Percentiles rank a stretch among this genome's conserved stretches.
Evolutionary conservation across 2,329 filamentous ascomycete species (phyloP).

Genomic region (Plenodomus biglobosus): DNA sequence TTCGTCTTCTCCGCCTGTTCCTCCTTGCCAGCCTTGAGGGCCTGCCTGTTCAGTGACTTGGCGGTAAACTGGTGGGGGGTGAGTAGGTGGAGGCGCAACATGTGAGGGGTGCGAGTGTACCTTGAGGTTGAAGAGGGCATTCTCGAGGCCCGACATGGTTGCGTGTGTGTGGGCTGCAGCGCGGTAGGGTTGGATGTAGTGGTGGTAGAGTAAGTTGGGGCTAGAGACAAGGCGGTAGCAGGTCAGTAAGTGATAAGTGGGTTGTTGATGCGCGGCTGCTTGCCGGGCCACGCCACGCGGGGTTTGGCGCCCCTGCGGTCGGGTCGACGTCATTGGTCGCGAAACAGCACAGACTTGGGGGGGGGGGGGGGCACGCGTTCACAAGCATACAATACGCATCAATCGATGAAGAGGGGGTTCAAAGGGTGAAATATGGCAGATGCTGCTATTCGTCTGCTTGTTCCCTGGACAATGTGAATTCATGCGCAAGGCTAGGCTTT

Average conservation of each 20-base stretch:
- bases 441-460: background rate
- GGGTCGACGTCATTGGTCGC: slow-evolving; percentile 20
- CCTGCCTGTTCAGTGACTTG: slow-evolving; percentile 64
- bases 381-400: slow-evolving; percentile 9
- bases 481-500: background rate
- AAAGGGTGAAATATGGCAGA: background rate
- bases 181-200: slow-evolving; percentile 9
- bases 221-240: slow-evolving; percentile 17
- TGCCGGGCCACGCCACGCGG: slow-evolving; percentile 23
- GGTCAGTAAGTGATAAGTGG: slow-evolving; percentile 8
- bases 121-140: slow-evolving; percentile 64
- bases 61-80: slow-evolving; percentile 56
- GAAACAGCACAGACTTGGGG: background rate
- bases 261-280: slow-evolving; percentile 31
- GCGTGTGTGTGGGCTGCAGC: slow-evolving; percentile 8
- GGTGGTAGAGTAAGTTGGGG: slow-evolving; percentile 8
- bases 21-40: slow-evolving; percentile 62
- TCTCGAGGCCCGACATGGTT: slow-evolving; percentile 62
- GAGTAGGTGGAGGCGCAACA: slow-evolving; percentile 3
- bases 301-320: slow-evolving; percentile 28
- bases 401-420: background rate
- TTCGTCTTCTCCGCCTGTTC: slow-evolving; percentile 63
- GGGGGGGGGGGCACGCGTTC: slow-evolving; percentile 1
- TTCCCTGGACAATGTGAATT: too few species aligned
- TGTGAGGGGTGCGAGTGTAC: slow-evolving; percentile 37